Evolutionary conservation across 2,329 filamentous ascomycete genomes (phyloP), one percentile per base, ranked within the genome.

Genomic region (Bipolaris cookei): DNA sequence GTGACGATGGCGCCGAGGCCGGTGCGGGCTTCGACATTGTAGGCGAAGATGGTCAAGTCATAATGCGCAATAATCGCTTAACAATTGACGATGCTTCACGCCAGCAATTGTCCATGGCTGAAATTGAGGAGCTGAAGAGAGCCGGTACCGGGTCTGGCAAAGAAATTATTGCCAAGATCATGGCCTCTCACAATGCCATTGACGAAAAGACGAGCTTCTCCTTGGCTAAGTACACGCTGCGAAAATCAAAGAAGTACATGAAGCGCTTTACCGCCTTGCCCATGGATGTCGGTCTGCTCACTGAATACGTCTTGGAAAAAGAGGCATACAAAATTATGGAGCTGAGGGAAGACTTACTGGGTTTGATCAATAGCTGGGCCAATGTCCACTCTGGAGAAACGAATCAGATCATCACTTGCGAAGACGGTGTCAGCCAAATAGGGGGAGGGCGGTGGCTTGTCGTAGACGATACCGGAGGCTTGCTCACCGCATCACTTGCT

Each of bases 131-230:
- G 63, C 77, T 91, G 62, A 91, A 91, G 75, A 84, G 83, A 68
- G 83, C 92, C 54, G 90, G 89, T 10, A 87, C 88, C 3, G 88
- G 88, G 4, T 91, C 91, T 0, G 94, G 93, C 11, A 90, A 90
- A 74, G 93, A 96, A 49, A 85, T 99, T 45, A 95, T 99, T 62
- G 89, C 91, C n/a, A 96, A 93, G 78, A 87, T 99, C 23, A 85
- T 99, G 77, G 84, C 92, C 28, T 95, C 92, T 41, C 95, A 99
- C 76, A 88, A 90, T 16, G 90, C 89, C 1, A 84, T 99, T 41
- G 92, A 96, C 65, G 90, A 98, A 79, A 99, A 99, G 82, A 98
- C 95, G 0, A 84, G 88, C 0, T 99, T 96, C 71, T 96, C 92
- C 2, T 81, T 97, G 56, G 93, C 94, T 41, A 99, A 99, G 77